Evolutionary conservation across 2,329 filamentous ascomycete species (phyloP).

Genomic region (Hymenoscyphus albidus): DNA sequence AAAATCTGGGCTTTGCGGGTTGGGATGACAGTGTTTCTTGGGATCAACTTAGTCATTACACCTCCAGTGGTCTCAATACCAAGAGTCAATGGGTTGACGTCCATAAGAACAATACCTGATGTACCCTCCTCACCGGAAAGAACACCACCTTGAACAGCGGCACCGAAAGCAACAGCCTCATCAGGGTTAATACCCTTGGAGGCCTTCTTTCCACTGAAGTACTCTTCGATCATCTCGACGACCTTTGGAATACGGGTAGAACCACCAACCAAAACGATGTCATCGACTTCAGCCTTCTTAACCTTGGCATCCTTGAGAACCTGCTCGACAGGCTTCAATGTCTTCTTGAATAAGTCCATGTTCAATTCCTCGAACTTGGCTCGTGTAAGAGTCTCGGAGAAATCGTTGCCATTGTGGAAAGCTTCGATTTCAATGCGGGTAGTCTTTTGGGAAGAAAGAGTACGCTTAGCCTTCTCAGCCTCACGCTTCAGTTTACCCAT

Average conservation of each 20-base stretch:
- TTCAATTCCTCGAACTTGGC: constrained; percentile 99
- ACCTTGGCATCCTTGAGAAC: constrained; percentile 97
- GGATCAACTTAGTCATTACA: constrained; percentile 96
- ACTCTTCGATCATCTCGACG: constrained; percentile 89
- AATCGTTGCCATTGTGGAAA: constrained; percentile 95
- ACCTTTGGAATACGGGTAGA: constrained; percentile 99
- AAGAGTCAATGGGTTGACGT: constrained; percentile 92
- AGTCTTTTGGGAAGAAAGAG: constrained; percentile 89
- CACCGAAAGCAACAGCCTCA: constrained; percentile 97
- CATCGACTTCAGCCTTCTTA: constrained; percentile 90
- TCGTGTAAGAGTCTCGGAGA: constrained; percentile 95
- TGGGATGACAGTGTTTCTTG: constrained; percentile 89
- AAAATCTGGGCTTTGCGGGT: constrained; percentile 98
- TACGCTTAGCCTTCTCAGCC: constrained; percentile 99
- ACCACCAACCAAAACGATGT: constrained; percentile 97
- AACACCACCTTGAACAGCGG: constrained; percentile 94
- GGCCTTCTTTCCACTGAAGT: constrained; percentile 91
- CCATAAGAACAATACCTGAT: constrained; percentile 83
- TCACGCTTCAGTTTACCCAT: constrained; percentile 99
- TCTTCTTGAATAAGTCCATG: constrained; percentile 99
- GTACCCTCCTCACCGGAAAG: constrained; percentile 83
- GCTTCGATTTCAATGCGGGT: constrained; percentile 95
- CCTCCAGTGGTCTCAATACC: constrained; percentile 97
- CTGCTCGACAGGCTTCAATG: constrained; percentile 96
- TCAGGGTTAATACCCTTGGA: constrained; percentile 99